Conservation (phyloP, 228 moss, liverwort and hornwort genomes). For the Sphagnum magellanicum region DNA sequence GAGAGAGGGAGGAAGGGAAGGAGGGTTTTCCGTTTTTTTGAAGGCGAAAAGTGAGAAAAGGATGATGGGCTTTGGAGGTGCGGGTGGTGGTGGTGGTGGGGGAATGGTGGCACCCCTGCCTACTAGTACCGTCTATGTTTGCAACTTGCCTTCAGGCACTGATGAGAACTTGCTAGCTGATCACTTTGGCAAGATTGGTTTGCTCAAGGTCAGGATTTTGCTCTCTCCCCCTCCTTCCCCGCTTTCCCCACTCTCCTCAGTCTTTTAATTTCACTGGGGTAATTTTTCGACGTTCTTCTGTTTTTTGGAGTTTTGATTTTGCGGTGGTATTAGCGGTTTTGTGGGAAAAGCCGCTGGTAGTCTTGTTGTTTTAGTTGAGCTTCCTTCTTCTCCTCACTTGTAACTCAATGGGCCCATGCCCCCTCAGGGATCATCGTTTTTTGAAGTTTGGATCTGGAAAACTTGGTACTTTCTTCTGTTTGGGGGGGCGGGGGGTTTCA, state of each 20-base stretch:
- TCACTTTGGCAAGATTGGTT: constrained; percentile 44
- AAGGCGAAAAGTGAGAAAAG: constrained; percentile 1
- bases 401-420: too few relatives aligned
- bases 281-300: neutral
- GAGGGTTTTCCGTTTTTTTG: too few relatives aligned
- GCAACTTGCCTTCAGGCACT: constrained; percentile 43
- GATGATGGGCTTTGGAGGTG: constrained; percentile 42
- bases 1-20: too few relatives aligned
- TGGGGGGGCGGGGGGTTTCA: too few relatives aligned
- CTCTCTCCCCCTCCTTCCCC: neutral
- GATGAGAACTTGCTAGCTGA: constrained; percentile 37
- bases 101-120: constrained; percentile 24
- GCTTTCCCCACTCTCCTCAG: neutral
- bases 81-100: constrained; percentile 4
- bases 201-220: constrained; percentile 25
- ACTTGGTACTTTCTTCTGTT: too few relatives aligned
- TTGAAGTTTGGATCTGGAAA: too few relatives aligned
- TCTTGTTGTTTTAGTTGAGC: neutral
- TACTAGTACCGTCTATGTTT: constrained; percentile 35
- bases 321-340: neutral
- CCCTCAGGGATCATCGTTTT: too few relatives aligned
- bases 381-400: too few relatives aligned
- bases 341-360: neutral
- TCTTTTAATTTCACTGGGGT: neutral
- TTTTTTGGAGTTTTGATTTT: neutral